Evolutionary conservation across 2,329 filamentous ascomycete genomes (phyloP).

Genomic region (Aspergillus transmontanensis): DNA sequence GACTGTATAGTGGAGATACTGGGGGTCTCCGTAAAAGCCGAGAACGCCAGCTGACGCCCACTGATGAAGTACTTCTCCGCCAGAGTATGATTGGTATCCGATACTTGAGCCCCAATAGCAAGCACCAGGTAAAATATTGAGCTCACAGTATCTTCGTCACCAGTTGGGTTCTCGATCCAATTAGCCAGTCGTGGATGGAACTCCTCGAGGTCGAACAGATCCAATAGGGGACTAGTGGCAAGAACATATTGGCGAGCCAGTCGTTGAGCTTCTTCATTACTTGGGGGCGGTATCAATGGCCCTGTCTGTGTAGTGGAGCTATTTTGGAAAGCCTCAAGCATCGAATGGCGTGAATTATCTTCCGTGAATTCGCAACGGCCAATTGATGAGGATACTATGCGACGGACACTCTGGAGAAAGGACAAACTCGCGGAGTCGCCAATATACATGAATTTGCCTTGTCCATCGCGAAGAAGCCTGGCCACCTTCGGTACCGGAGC

Average conservation of each 20-base stretch:
- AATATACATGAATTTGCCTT: conserved; percentile 58
- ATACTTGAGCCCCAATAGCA: conserved; percentile 52
- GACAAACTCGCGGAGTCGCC: conserved; percentile 57
- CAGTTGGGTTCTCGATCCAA: conserved; percentile 40
- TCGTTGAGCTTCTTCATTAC: conserved; percentile 42
- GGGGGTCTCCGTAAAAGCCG: conserved; percentile 52
- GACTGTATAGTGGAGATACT: conserved; percentile 55
- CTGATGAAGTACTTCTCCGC: conserved; percentile 53
- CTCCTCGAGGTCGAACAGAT: conserved; percentile 52
- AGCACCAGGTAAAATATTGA: conserved; percentile 56
- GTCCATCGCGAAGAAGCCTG: conserved; percentile 54
- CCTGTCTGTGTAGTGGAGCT: conserved; percentile 32
- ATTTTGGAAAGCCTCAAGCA: conserved; percentile 44
- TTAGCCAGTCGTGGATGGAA: conserved; percentile 42
- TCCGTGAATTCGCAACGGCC: conserved; percentile 46
- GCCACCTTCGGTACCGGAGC: conserved; percentile 41
- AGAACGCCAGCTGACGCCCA: conserved; percentile 48
- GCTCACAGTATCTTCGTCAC: conserved; percentile 45
- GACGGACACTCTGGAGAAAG: conserved; percentile 55
- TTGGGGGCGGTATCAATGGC: conserved; percentile 34
- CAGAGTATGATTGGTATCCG: conserved; percentile 41
- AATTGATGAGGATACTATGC: conserved; percentile 51
- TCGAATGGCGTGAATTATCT: conserved; percentile 44
- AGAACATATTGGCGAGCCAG: conserved; percentile 48
- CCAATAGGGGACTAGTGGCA: conserved; percentile 52